These are phyloP conservation scores for Sclerospora graminicola DNA, from an alignment of 352 stramenopile genomes.

Conservation along the genomic window DNA sequence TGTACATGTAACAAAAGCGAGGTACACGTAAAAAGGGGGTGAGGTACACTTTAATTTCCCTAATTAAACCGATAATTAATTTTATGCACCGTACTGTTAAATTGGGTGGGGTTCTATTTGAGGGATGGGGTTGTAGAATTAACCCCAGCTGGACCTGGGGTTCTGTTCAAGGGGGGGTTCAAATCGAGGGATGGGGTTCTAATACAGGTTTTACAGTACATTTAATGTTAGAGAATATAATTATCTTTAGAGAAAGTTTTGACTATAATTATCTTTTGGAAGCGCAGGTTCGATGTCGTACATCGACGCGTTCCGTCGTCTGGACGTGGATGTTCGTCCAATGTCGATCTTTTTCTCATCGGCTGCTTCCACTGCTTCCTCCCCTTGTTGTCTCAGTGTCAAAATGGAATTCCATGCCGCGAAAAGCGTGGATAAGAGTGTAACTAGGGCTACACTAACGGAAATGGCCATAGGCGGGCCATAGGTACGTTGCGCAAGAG, in stretches of 20 bases:
- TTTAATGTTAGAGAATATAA: no score
- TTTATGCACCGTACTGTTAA: no score
- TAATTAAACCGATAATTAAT: no score
- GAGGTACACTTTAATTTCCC: no score
- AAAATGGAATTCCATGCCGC: conserved; percentile 13
- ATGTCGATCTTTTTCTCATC: conserved; percentile 14
- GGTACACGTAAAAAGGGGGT: no score
- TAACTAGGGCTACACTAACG: conserved; percentile 12
- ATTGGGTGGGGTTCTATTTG: no score
- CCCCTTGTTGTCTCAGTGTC: conserved; percentile 10
- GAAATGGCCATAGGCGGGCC: conserved; percentile 21
- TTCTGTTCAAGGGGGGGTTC: no score
- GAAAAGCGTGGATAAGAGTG: conserved; percentile 18
- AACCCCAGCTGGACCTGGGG: no score
- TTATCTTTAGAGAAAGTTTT: conserved; percentile 27
- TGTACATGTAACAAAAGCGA: no score
- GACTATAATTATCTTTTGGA: conserved; percentile 27
- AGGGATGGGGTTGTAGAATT: no score
- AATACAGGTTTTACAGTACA: no score
- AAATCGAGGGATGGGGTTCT: no score
- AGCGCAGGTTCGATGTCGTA: conserved; percentile 12
- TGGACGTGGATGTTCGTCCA: conserved; percentile 4
- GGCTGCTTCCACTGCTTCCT: conserved; percentile 10
- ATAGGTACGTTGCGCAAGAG: conserved; percentile 8
- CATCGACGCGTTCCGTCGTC: conserved; percentile 6